These are phyloP conservation scores for Heliamphora exappendiculata DNA, from an alignment of 148 eudicot genomes.

Conservation along the genomic window DNA sequence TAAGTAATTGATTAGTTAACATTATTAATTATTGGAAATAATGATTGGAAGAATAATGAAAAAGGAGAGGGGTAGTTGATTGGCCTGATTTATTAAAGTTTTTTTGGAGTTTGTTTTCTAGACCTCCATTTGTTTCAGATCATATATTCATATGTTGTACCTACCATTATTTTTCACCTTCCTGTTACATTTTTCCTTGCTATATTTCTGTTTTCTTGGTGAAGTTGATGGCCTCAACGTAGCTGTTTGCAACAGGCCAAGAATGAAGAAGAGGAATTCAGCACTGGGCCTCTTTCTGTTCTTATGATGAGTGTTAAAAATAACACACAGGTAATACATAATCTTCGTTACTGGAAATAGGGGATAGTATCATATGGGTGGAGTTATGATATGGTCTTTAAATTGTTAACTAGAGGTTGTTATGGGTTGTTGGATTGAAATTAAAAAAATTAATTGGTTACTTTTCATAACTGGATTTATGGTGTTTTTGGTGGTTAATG, in stretches of 20 bases:
- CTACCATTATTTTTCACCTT: background rate
- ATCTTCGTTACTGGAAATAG: background rate
- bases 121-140: too few relatives aligned
- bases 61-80: background rate
- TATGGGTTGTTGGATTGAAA: background rate
- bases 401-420: background rate
- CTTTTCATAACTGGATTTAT: background rate
- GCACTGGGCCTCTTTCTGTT: slow-evolving; percentile 85
- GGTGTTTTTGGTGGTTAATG: background rate
- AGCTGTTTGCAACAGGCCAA: slow-evolving; percentile 36
- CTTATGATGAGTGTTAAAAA: slow-evolving; percentile 89
- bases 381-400: background rate
- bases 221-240: background rate
- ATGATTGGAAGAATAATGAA: background rate
- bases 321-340: slow-evolving; percentile 63
- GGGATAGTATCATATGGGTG: background rate
- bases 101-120: background rate
- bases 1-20: background rate
- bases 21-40: background rate
- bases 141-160: background rate
- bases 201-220: background rate
- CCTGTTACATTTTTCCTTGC: background rate
- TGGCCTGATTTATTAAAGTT: background rate
- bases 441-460: background rate
- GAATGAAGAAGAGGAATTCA: slow-evolving; percentile 90